Conservation (phyloP, 1,139 yeast genomes). For the Diutina rugosa region DNA sequence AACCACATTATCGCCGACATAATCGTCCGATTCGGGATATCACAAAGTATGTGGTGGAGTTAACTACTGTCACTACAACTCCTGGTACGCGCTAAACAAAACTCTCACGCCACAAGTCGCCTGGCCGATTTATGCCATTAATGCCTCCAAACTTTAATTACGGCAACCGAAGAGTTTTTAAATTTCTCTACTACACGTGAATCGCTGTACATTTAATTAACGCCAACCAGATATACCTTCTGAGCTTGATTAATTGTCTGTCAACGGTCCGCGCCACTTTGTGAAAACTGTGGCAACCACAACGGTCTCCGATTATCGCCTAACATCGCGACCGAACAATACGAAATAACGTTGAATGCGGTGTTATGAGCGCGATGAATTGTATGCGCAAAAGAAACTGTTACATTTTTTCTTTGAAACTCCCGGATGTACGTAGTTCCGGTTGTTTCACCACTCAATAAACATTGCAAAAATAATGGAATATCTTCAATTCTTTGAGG, state of each 20-base stretch:
- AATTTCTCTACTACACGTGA: too few relatives aligned
- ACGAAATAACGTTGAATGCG: background rate
- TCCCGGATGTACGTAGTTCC: background rate
- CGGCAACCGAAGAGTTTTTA: too few relatives aligned
- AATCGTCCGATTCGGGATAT: background rate
- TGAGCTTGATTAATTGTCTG: background rate
- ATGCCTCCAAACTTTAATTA: background rate
- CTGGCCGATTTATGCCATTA: background rate
- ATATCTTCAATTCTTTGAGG: too few relatives aligned
- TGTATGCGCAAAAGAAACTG: background rate
- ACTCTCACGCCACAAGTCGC: background rate
- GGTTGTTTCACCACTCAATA: background rate
- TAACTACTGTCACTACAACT: background rate
- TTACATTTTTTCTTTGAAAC: background rate
- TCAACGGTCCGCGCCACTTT: background rate
- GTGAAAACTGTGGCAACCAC: background rate
- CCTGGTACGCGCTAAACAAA: background rate
- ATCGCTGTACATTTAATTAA: background rate
- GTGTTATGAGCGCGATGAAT: background rate
- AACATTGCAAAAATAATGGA: too few relatives aligned
- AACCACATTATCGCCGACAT: background rate
- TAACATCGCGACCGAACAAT: background rate
- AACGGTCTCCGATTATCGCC: background rate
- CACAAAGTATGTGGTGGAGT: background rate
- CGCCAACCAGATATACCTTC: background rate